Base-by-base conservation (phyloP, 2,329 filamentous ascomycete species). In the Venturia asperata region DNA sequence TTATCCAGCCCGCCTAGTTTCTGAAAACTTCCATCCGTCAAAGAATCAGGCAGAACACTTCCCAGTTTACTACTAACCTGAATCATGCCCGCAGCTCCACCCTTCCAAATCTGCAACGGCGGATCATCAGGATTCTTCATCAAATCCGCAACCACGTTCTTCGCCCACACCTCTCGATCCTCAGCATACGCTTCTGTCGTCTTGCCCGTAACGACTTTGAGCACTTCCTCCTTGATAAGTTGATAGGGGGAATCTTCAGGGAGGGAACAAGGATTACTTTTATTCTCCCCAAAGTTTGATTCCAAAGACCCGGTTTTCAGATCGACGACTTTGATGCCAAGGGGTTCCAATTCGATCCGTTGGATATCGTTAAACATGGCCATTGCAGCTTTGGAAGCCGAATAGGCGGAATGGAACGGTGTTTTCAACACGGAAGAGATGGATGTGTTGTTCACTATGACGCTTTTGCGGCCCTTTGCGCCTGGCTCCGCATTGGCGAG, bases 281-380 rank as follows among this genome's bases (percentile, higher is more conserved):
- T 3, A 82, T 81, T 45, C 47, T 83, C 77, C 3, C 82, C 80
- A 68, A 87, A 84, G 42, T 82, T 82, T 47, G 80, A 82, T 71
- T 82, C 80, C 41, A 87, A 84, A 11, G 85, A 84, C 11, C 85
- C 85, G 0, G 85, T 87, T 10, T 86, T 74, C 7, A 82, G 72
- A 0, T 74, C 80, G 11, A 81, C 69, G 9, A 82, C 80, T 15
- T 75, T 72, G 7, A 81, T 79, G 7, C 76, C 78, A 13, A 82
- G 78, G 1, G 83, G 83, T 66, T 72, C 76, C 15, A 86, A 73
- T 69, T 86, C 83, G 24, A 86, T 79, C 17, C 84, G 79, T 56
- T 86, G 72, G 0, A 82, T 84, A 66, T 86, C 79, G 65, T 79
- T 81, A 71, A 83, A 86, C 0, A 79, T 77, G 70, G 85, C 83